These are phyloP conservation scores for Saprolegnia diclina DNA, from an alignment of 352 stramenopile species.

Conservation along the genomic window DNA sequence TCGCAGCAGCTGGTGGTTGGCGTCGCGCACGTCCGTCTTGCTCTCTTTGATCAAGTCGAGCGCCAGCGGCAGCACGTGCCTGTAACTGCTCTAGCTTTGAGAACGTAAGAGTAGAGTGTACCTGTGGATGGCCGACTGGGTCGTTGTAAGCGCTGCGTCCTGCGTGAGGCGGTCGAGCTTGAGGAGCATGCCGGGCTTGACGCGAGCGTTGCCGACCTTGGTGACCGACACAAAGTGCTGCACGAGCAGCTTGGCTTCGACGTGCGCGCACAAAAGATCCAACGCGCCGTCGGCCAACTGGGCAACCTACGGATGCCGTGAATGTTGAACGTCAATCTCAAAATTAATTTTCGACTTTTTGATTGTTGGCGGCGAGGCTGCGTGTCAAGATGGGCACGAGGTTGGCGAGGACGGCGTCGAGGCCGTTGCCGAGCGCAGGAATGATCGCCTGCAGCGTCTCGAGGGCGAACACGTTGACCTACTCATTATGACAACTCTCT, in stretches of 20 bases:
- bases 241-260: conserved; percentile 48
- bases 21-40: conserved; percentile 66
- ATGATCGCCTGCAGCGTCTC: conserved; percentile 54
- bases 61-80: conserved; percentile 64
- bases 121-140: conserved; percentile 45
- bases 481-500: not conserved
- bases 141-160: conserved; percentile 41
- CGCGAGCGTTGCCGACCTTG: conserved; percentile 45
- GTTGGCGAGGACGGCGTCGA: conserved; percentile 52
- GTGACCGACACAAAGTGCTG: conserved; percentile 50
- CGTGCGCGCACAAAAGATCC: conserved; percentile 40
- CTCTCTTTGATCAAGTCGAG: conserved; percentile 66
- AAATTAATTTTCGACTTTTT: conserved; percentile 31
- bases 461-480: conserved; percentile 50
- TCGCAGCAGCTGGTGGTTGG: conserved; percentile 41
- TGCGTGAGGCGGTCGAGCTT: conserved; percentile 39
- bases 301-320: conserved; percentile 27
- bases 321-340: too few species aligned
- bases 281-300: conserved; percentile 39
- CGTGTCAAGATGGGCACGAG: conserved; percentile 53
- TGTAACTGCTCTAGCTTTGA: conserved; percentile 3
- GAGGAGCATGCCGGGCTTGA: conserved; percentile 56
- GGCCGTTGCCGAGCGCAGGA: conserved; percentile 38
- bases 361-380: conserved; percentile 50
- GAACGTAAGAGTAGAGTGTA: conserved; percentile 7